A percentile compares a stretch with the other conserved stretches of the same genome.
Conservation (phyloP, 1,284 basidiomycete species). For the Sanghuangporus baumii region DNA sequence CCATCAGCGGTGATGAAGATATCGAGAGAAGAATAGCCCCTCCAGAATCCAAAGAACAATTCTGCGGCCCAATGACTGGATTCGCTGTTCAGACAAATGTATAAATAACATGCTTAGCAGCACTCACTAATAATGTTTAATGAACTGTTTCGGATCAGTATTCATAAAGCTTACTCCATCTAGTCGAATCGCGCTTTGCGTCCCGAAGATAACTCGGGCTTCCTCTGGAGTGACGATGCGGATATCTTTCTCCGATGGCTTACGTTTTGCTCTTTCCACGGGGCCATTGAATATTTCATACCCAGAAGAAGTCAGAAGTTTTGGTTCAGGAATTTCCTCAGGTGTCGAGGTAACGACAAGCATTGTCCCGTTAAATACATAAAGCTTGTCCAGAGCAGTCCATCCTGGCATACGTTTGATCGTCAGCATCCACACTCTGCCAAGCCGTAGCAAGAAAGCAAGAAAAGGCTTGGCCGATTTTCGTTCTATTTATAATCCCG, state of each 20-base stretch:
- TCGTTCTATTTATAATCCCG: no score
- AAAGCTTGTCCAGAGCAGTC: slow-evolving; percentile 79
- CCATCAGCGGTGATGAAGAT: slow-evolving; percentile 58
- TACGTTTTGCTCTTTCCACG: slow-evolving; percentile 39
- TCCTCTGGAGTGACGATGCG: slow-evolving; percentile 64
- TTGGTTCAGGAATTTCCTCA: slow-evolving; percentile 44
- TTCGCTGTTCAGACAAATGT: neutral
- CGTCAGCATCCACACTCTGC: neutral
- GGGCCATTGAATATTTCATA: slow-evolving; percentile 31
- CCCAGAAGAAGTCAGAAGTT: slow-evolving; percentile 53
- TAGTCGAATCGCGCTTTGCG: slow-evolving; percentile 12
- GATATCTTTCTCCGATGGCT: slow-evolving; percentile 74
- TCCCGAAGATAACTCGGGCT: slow-evolving; percentile 66
- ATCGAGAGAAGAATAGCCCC: slow-evolving; percentile 79
- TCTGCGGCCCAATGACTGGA: slow-evolving; percentile 74
- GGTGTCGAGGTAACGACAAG: slow-evolving; percentile 65
- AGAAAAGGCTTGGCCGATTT: no score
- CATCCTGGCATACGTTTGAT: slow-evolving; percentile 32
- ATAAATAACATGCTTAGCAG: neutral
- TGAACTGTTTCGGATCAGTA: slow-evolving; percentile 80
- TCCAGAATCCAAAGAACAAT: slow-evolving; percentile 84
- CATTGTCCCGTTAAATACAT: slow-evolving; percentile 70
- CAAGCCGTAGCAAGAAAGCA: no score
- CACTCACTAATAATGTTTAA: slow-evolving; percentile 62
- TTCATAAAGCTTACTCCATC: slow-evolving; percentile 52